Conservation (phyloP, 2,329 filamentous ascomycete species). For the Daldinia sp. region DNA sequence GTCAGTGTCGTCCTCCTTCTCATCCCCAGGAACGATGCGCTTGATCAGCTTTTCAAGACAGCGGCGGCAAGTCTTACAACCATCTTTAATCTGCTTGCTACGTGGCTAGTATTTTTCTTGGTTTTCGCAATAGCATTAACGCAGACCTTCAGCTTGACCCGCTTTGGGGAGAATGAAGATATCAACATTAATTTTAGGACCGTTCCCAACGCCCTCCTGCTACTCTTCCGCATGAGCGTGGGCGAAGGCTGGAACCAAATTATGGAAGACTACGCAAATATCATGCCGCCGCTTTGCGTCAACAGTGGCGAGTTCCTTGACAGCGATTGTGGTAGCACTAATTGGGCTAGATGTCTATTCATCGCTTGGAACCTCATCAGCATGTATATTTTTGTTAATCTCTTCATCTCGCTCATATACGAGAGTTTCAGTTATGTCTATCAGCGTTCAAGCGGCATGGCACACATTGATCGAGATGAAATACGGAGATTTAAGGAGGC, state of each 20-base stretch:
- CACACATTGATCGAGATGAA: conserved; percentile 90
- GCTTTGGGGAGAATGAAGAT: conserved; percentile 79
- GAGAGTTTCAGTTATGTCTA: conserved; percentile 99
- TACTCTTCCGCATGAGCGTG: conserved; percentile 92
- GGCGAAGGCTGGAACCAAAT: conserved; percentile 97
- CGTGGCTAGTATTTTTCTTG: conserved; percentile 96
- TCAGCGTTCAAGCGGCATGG: conserved; percentile 93
- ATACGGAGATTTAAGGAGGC: conserved; percentile 98
- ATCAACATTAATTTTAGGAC: conserved; percentile 92
- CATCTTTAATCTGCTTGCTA: conserved; percentile 92
- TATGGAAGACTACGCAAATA: conserved; percentile 93
- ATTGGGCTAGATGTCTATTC: conserved; percentile 90
- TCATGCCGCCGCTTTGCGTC: conserved; percentile 85
- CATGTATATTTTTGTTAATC: conserved; percentile 99
- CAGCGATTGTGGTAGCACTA: conserved; percentile 91
- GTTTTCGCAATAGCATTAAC: conserved; percentile 97
- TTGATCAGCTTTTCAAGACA: conserved; percentile 99
- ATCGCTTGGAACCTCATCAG: conserved; percentile 98
- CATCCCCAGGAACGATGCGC: conserved; percentile 94
- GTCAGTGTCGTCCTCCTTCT: conserved; percentile 90
- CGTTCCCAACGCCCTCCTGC: conserved; percentile 91
- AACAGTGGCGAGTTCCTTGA: conserved; percentile 78
- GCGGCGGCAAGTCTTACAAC: conserved; percentile 91
- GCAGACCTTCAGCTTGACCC: conserved; percentile 93
- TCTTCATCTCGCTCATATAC: conserved; percentile 98